Conservation (phyloP, 108 stramenopile species). For the Mediolabrus comicus region DNA sequence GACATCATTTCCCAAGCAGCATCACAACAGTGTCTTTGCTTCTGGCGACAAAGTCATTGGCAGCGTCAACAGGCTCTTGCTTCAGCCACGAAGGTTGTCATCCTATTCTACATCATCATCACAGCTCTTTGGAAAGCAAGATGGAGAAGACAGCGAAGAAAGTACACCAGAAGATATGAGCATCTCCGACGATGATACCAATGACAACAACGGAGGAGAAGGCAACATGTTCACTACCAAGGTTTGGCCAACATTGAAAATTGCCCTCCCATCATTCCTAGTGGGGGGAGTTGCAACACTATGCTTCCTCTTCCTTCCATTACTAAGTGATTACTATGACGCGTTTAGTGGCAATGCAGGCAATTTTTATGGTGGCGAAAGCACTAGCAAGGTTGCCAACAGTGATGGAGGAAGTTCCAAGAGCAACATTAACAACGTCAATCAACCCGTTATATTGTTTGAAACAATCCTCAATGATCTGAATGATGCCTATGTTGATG, state of each 20-base stretch:
- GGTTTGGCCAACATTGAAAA: slow-evolving; percentile 15
- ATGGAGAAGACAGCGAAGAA: background rate
- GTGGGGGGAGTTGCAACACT: slow-evolving; percentile 30
- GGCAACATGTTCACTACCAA: background rate
- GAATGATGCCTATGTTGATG: slow-evolving; percentile 79
- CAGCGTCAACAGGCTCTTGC: too few species aligned
- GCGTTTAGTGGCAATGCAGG: slow-evolving; percentile 10
- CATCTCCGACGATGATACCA: background rate
- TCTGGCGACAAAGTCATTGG: background rate
- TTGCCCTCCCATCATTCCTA: slow-evolving; percentile 41
- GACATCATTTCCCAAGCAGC: background rate
- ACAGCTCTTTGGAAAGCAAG: slow-evolving; percentile 4
- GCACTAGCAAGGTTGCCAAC: background rate
- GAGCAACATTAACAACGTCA: slow-evolving; percentile 19
- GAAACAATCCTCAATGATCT: slow-evolving; percentile 82
- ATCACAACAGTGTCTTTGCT: background rate
- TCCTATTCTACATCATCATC: slow-evolving; percentile 5
- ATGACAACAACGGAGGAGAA: background rate
- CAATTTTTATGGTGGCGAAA: background rate
- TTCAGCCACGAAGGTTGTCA: background rate
- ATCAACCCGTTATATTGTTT: slow-evolving; percentile 80
- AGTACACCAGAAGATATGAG: background rate
- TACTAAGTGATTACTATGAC: slow-evolving; percentile 36
- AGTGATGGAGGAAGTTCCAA: background rate
- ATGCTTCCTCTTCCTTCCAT: slow-evolving; percentile 32